Base-by-base conservation (phyloP, 2,329 filamentous ascomycete species). In the Pleomassaria siparia region DNA sequence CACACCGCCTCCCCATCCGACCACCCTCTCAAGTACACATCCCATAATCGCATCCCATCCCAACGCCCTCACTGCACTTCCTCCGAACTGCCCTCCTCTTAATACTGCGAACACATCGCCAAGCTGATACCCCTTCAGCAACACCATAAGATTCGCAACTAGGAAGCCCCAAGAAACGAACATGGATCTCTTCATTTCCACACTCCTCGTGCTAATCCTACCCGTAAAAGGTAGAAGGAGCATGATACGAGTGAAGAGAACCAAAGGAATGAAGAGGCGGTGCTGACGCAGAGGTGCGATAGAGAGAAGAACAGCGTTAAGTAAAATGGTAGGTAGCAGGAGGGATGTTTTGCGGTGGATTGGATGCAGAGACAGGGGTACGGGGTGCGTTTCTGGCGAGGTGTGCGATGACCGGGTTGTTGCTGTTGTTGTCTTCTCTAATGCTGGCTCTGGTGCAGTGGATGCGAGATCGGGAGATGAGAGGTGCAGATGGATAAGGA, bases 11-110 rank as follows among this genome's bases (percentile, higher is more conserved):
- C 37, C 37, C 37, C 37, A 40, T 7, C 9, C 37, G 9, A 40
- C 2, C n/a, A 29, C 37, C n/a, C 37, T 26, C 22, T n/a, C 22
- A 12, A 66, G 44, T n/a, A 58, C 24, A 2, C 29, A 37, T 7
- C 58, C 56, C 13, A 65, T 6, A 8, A 59, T 37, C n/a, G 51
- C 55, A 55, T 67, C 63, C 59, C 62, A 66, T 1, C 51, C 62
- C 26, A 67, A 33, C 28, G 60, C 55, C 43, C 55, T 65, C 1
- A 64, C 55, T 21, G 63, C 37, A 3, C 8, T 10, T 11, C 29
- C 24, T 33, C 26, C 54, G 49, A 47, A 46, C 30, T 37, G 53
- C 43, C 25, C 55, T 43, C n/a, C 49, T 12, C 36, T 30, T 8
- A 64, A 37, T 5, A 49, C 52, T 4, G 32, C 37, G 0, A 52